Conservation (phyloP, 225 moss, liverwort and hornwort species). For the Thuidium tamariscinum region DNA sequence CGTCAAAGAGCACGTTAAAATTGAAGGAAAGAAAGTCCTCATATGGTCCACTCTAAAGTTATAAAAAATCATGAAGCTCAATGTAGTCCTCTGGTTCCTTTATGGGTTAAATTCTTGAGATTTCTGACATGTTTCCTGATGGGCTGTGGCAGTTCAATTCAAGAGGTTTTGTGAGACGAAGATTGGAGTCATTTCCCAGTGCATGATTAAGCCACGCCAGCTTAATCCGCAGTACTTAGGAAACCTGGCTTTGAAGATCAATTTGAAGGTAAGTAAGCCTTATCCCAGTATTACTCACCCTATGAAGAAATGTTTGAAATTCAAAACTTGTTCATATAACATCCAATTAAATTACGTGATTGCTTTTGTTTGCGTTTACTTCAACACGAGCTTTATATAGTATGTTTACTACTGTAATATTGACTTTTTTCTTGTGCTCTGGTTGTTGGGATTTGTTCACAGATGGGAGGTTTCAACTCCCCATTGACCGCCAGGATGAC, state of each 20-base stretch:
- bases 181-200: conserved; percentile 60
- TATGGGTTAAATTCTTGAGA: neutral
- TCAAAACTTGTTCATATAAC: neutral
- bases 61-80: neutral
- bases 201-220: conserved; percentile 68
- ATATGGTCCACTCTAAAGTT: neutral
- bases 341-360: no score
- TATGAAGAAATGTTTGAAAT: neutral
- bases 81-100: neutral
- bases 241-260: conserved; percentile 86
- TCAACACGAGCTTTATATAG: neutral
- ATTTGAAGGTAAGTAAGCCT: conserved; percentile 48
- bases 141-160: conserved; percentile 42
- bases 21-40: neutral
- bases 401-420: neutral
- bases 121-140: neutral
- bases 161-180: conserved; percentile 60
- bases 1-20: neutral
- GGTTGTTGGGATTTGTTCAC: neutral
- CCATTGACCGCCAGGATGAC: conserved; percentile 25
- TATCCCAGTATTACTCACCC: neutral
- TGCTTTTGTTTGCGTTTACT: neutral
- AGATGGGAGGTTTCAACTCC: conserved; percentile 62
- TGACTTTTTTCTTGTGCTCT: neutral
- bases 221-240: conserved; percentile 80